Evolutionary conservation across 306 rosid species (phyloP).

Genomic region (Cucumis cinereus): DNA sequence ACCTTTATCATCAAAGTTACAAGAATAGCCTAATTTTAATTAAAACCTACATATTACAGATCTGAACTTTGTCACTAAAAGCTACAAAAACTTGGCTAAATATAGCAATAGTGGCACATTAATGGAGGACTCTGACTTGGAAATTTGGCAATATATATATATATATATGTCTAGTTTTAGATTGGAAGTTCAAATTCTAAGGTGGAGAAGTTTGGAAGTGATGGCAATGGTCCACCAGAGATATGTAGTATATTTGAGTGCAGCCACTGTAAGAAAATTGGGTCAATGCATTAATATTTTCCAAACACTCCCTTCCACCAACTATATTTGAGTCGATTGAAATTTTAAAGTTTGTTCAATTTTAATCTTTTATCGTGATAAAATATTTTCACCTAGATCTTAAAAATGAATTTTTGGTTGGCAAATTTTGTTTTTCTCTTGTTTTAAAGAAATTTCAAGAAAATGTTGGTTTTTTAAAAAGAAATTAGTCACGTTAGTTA

Average conservation of each 20-base stretch:
- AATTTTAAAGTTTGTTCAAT: too few species aligned
- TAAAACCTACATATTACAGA: background rate
- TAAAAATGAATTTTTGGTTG: too few species aligned
- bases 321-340: too few species aligned
- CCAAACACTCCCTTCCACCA: background rate
- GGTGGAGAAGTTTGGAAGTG: background rate
- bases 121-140: background rate
- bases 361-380: too few species aligned
- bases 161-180: too few species aligned
- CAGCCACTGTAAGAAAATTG: background rate
- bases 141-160: too few species aligned
- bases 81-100: background rate
- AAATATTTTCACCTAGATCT: too few species aligned
- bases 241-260: constrained; percentile 2
- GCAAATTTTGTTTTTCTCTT: too few species aligned
- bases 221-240: constrained; percentile 4
- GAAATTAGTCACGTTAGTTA: too few species aligned
- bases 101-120: background rate
- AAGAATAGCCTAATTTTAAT: background rate
- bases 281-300: background rate
- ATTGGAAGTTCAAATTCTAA: background rate
- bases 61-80: background rate
- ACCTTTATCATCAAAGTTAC: background rate
- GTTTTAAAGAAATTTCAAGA: too few species aligned
- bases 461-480: too few species aligned